phyloP scores from a whole-genome alignment of 768 basidiomycete species.

The Naganishia randhawae region DNA sequence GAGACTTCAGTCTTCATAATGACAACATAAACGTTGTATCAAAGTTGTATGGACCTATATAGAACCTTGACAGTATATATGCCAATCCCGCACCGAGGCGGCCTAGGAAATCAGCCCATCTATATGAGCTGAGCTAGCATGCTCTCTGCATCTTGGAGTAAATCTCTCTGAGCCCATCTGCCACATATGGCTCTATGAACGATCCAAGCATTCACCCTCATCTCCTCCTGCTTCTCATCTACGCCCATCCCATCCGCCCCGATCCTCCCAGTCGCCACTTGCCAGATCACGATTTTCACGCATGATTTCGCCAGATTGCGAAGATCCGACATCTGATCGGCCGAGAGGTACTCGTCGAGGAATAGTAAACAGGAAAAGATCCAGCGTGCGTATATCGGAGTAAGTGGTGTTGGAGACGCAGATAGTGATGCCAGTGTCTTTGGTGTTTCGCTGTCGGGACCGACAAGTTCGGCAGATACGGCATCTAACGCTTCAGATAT shows the following conservation, averaged over 20 bases:
- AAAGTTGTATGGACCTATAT: neutral
- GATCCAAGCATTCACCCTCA: slow-evolving; percentile 44
- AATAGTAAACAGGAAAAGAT: slow-evolving; percentile 41
- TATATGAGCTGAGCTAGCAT: slow-evolving; percentile 31
- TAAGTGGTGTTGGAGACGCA: slow-evolving; percentile 27
- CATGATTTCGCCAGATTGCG: slow-evolving; percentile 39
- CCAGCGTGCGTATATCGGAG: slow-evolving; percentile 39
- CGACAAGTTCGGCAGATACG: neutral
- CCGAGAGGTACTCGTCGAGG: slow-evolving; percentile 36
- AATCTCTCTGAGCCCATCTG: slow-evolving; percentile 45
- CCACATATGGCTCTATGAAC: slow-evolving; percentile 40
- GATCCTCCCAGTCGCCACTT: slow-evolving; percentile 34
- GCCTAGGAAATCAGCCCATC: neutral
- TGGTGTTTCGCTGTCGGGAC: neutral
- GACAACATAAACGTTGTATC: neutral
- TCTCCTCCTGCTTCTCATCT: slow-evolving; percentile 33
- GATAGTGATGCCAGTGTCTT: neutral
- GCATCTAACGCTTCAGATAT: slow-evolving; percentile 12
- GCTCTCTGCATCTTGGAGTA: slow-evolving; percentile 39
- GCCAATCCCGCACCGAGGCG: neutral
- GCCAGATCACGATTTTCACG: slow-evolving; percentile 40
- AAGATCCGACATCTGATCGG: slow-evolving; percentile 36
- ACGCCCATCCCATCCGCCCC: slow-evolving; percentile 25
- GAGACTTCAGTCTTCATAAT: neutral
- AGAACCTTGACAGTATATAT: neutral